Conservation (phyloP, 768 basidiomycete species). For the Pholiota conissans region DNA sequence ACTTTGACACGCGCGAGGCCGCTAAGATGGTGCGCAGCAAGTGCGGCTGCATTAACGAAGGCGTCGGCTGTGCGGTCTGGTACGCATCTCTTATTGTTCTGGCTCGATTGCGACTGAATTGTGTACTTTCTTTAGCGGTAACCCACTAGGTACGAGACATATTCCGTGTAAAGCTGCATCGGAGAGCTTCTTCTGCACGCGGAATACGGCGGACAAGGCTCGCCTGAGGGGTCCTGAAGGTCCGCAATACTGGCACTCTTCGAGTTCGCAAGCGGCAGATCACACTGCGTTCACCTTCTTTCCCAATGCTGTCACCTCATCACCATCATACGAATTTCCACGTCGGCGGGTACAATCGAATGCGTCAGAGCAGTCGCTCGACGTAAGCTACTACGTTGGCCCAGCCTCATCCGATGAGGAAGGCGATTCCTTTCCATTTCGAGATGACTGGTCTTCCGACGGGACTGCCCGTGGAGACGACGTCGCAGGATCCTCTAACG, state of each 20-base stretch:
- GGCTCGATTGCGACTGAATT: not conserved
- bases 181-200: conserved; percentile 38
- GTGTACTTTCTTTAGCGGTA: conserved; percentile 46
- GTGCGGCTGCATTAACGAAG: conserved; percentile 69
- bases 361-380: conserved; percentile 3
- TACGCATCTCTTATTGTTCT: conserved; percentile 12
- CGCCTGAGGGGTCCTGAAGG: conserved; percentile 37
- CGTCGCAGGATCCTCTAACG: conserved; percentile 1
- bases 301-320: conserved; percentile 39
- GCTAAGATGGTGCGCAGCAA: conserved; percentile 52
- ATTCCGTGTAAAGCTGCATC: conserved; percentile 59
- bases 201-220: conserved; percentile 14
- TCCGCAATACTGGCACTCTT: conserved; percentile 40
- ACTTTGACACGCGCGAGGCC: conserved; percentile 53
- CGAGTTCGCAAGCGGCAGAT: conserved; percentile 11
- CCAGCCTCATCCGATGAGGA: conserved; percentile 7
- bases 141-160: conserved; percentile 62
- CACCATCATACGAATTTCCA: conserved; percentile 32
- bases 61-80: conserved; percentile 55
- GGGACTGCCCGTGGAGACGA: conserved; percentile 1
- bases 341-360: conserved; percentile 10
- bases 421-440: conserved; percentile 1
- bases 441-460: conserved; percentile 1
- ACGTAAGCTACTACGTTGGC: not conserved
- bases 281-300: conserved; percentile 48